Evolutionary conservation across 176 grass and related monocot genomes (phyloP).

Genomic region (Oryza nivara): DNA sequence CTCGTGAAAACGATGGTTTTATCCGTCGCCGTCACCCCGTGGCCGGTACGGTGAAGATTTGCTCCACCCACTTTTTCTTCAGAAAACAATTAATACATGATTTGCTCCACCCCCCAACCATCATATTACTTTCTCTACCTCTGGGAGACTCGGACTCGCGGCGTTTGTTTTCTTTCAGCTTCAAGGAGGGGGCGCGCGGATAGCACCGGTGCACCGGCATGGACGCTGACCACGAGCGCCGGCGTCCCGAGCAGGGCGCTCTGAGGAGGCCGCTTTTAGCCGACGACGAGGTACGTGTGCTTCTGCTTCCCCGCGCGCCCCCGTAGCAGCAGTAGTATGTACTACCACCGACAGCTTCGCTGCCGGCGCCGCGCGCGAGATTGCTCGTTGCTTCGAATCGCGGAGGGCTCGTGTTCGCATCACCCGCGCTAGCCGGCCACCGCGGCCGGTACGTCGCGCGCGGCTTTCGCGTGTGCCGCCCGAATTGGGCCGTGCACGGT

Average conservation of each 20-base stretch:
- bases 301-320: background rate
- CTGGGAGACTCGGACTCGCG: background rate
- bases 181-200: background rate
- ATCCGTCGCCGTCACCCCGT: too few relatives aligned
- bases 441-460: too few relatives aligned
- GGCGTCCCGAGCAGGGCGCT: background rate
- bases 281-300: constrained; percentile 25
- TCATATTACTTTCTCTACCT: too few relatives aligned
- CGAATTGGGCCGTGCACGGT: too few relatives aligned
- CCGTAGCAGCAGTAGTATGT: too few relatives aligned
- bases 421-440: too few relatives aligned
- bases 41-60: too few relatives aligned
- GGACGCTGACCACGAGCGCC: constrained; percentile 4
- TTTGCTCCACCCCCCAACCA: background rate
- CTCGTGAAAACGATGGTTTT: too few relatives aligned
- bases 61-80: too few relatives aligned
- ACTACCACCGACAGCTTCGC: background rate
- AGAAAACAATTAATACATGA: background rate
- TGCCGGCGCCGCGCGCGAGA: background rate
- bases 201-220: background rate
- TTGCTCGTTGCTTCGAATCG: background rate
- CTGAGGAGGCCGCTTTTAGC: background rate
- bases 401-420: background rate
- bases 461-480: too few relatives aligned
- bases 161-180: background rate